Evolutionary conservation across 192 early-diverging fungal genomes (phyloP).

Genomic region (Entophlyctis helioformis): DNA sequence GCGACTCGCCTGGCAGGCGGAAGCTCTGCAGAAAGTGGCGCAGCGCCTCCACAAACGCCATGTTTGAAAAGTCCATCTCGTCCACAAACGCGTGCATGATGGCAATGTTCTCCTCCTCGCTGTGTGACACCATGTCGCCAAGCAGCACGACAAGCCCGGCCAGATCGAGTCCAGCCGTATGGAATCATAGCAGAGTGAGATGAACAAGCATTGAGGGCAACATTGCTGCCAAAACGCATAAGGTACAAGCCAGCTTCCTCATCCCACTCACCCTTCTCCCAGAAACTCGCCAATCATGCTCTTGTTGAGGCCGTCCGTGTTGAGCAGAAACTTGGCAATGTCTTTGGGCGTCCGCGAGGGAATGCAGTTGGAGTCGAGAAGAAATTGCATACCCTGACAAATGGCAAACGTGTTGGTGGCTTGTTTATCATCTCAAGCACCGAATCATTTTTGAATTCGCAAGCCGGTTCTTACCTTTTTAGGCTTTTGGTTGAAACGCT

Average conservation of each 20-base stretch:
- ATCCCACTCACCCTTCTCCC: constrained; percentile 69
- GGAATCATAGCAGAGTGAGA: too few relatives aligned
- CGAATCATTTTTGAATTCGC: too few relatives aligned
- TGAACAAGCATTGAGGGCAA: too few relatives aligned
- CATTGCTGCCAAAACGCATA: too few relatives aligned
- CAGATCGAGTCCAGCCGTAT: too few relatives aligned
- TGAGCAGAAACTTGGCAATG: constrained; percentile 62
- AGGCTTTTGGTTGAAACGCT: constrained; percentile 78
- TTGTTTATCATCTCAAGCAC: too few relatives aligned
- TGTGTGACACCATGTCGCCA: too few relatives aligned
- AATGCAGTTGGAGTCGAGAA: constrained; percentile 58
- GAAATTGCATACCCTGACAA: constrained; percentile 68
- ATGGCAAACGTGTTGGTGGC: too few relatives aligned
- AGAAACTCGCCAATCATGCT: constrained; percentile 83
- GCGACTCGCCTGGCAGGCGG: constrained; percentile 83
- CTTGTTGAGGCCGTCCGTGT: constrained; percentile 76
- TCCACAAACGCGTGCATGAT: constrained; percentile 98
- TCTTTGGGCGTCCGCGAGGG: constrained; percentile 50
- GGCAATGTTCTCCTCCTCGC: constrained; percentile 76
- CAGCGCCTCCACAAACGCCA: constrained; percentile 69
- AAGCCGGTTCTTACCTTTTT: constrained; percentile 56
- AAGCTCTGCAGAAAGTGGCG: constrained; percentile 77
- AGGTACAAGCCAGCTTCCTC: too few relatives aligned
- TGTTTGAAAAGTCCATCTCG: constrained; percentile 63
- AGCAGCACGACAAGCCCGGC: too few relatives aligned